A percentile compares a stretch with the other conserved stretches of the same genome.
Conservation (phyloP, 2,329 filamentous ascomycete species). For the Chrysosporium queenslandicum region DNA sequence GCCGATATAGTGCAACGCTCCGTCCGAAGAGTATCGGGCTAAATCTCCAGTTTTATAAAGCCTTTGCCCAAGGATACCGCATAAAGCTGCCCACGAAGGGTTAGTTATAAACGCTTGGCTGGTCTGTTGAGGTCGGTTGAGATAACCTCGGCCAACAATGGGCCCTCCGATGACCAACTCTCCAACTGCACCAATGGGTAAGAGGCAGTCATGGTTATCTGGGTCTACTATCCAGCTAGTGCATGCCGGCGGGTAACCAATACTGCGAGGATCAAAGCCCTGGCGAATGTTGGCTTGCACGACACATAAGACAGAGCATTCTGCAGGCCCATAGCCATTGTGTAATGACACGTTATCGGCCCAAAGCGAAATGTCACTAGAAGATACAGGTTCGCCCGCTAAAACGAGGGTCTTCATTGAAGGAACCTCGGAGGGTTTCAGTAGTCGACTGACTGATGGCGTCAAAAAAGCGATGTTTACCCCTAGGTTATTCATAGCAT, state of each 20-base stretch:
- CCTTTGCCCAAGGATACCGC: neutral
- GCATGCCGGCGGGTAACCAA: neutral
- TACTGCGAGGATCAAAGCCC: neutral
- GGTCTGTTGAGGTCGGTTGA: conserved; percentile 23
- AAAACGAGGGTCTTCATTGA: conserved; percentile 35
- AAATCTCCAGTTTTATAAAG: conserved; percentile 22
- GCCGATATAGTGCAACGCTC: conserved; percentile 5
- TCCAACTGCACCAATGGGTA: conserved; percentile 31
- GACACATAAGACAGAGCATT: conserved; percentile 27
- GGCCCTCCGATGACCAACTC: conserved; percentile 24
- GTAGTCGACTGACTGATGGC: conserved; percentile 44
- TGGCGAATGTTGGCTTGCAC: neutral
- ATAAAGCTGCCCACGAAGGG: neutral
- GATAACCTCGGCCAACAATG: conserved; percentile 20
- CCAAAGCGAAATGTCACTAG: conserved; percentile 38
- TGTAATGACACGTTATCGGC: conserved; percentile 26
- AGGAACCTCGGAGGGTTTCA: conserved; percentile 37
- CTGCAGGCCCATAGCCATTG: conserved; percentile 34
- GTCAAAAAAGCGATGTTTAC: conserved; percentile 45
- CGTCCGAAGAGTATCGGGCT: conserved; percentile 20
- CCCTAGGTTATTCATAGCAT: conserved; percentile 32
- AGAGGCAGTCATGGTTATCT: conserved; percentile 25
- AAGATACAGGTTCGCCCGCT: conserved; percentile 37
- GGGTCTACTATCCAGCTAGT: conserved; percentile 30
- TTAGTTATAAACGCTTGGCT: conserved; percentile 21